A percentile compares a stretch with the other conserved stretches of the same genome.
These are phyloP conservation scores for Termitomyces bulborhizus DNA, from an alignment of 768 basidiomycete genomes.

Conservation along the genomic window DNA sequence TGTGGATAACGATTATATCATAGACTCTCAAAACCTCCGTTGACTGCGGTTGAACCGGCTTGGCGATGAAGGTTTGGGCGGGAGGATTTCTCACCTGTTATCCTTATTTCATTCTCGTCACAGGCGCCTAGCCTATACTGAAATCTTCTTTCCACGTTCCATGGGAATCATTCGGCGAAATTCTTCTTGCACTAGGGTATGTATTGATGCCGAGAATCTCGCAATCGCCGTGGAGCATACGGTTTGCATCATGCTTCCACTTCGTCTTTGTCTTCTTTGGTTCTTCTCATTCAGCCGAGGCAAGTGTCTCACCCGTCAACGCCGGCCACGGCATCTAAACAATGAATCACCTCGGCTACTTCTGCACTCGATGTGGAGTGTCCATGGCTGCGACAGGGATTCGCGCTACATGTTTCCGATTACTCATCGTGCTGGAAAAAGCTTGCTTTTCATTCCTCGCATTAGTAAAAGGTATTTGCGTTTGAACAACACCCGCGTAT, in stretches of 20 bases:
- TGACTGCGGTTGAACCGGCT: conserved; percentile 8
- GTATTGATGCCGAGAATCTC: conserved; percentile 3
- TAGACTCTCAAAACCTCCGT: conserved; percentile 1
- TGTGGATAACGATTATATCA: too few species aligned
- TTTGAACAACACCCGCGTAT: too few species aligned
- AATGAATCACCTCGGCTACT: neutral
- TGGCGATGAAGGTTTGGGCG: neutral
- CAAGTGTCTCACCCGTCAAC: neutral
- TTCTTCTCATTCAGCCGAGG: neutral
- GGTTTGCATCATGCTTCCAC: neutral
- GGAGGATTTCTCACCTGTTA: conserved; percentile 3
- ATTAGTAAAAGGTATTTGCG: neutral
- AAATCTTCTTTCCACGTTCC: neutral
- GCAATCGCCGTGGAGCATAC: conserved; percentile 2
- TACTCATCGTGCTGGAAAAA: neutral
- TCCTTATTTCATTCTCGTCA: neutral
- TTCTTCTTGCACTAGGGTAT: neutral
- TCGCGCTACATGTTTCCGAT: neutral
- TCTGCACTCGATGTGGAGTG: neutral
- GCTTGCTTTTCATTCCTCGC: neutral
- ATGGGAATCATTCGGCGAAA: neutral
- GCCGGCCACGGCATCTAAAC: neutral
- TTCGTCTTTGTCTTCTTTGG: neutral
- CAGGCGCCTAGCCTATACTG: neutral
- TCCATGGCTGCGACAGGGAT: neutral